Conservation (phyloP, 805 yeast species). For the Torulaspora quercuum region DNA sequence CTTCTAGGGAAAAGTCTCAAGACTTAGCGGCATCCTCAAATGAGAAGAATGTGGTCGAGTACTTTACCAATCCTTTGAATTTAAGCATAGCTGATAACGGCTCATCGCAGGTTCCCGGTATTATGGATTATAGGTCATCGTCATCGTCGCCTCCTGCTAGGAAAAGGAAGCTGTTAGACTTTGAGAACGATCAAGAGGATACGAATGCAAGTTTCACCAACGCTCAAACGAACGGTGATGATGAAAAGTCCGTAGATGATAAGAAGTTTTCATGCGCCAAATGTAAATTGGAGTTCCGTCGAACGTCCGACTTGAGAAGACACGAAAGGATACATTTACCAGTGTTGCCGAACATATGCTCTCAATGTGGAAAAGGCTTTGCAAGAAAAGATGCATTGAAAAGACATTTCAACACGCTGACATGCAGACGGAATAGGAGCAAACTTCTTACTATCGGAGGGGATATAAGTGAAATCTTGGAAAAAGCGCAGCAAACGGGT, state of each 20-base stretch:
- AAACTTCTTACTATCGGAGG: slow-evolving; percentile 43
- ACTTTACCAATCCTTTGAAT: slow-evolving; percentile 7
- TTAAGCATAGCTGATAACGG: slow-evolving; percentile 1
- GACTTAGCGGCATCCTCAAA: neutral
- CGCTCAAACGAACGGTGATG: neutral
- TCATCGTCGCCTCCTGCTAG: neutral
- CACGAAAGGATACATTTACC: slow-evolving; percentile 72
- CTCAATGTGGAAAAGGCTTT: slow-evolving; percentile 75
- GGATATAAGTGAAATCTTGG: slow-evolving; percentile 36
- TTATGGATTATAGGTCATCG: neutral
- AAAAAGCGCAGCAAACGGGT: slow-evolving; percentile 32
- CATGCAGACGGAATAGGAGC: slow-evolving; percentile 69
- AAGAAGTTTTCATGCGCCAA: slow-evolving; percentile 52
- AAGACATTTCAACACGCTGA: slow-evolving; percentile 68
- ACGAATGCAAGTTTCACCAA: neutral
- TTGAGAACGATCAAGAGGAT: slow-evolving; percentile 4
- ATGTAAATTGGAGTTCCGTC: slow-evolving; percentile 60
- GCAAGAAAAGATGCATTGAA: slow-evolving; percentile 80
- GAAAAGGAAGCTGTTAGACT: neutral
- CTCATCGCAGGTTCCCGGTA: neutral
- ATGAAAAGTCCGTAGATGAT: slow-evolving; percentile 8
- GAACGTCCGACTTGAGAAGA: slow-evolving; percentile 67
- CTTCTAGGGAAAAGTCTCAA: neutral
- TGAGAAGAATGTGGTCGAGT: slow-evolving; percentile 2
- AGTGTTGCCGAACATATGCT: slow-evolving; percentile 71